Base-by-base conservation (phyloP, 441 rosid species). In the Gossypium gossypioides region DNA sequence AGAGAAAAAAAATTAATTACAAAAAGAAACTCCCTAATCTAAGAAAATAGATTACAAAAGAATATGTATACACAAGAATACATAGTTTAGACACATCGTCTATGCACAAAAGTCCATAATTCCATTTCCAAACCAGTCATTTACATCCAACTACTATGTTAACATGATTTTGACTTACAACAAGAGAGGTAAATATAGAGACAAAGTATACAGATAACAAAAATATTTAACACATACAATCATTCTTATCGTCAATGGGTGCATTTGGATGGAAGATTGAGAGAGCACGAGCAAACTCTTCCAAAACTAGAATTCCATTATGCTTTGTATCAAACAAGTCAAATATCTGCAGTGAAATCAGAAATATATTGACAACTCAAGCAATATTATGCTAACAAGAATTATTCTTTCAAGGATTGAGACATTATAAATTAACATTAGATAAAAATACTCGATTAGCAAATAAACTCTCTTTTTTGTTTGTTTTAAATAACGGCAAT, bases 241-340 rank as follows among this genome's bases (percentile, higher is more conserved):
- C 83, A 64, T 89, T 89, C 79, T 89, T 89, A 69, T 92, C 97
- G 3, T 92, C 98, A 72, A 87, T 85, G 68, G 96, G 92, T 0
- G 95, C 93, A 68, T 87, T 93, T 71, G 97, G 98, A 81, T 93
- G 98, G 77, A 93, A 93, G 59, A 93, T 96, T 0, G 98, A 93
- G 48, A 93, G 91, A 50, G 95, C 94, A 71, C 91, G 96, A 3
- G 96, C 96, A 83, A 94, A 94, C 84, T 94, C 98, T 81, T 94
- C 98, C 57, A 94, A 94, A 58, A 95, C 97, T 25, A 94, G 85
- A 71, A 94, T 90, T 69, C 97, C 96, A 83, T 91, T 91, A 79
- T 91, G 97, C 74, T 90, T 94, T 72, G 93, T 88, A 81, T 93
- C 97, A 73, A 93, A 92, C 86, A 94, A 81, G 82, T 92, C 97